Conservation (phyloP, 2,329 filamentous ascomycete species). For the Hypoxylon sp. region DNA sequence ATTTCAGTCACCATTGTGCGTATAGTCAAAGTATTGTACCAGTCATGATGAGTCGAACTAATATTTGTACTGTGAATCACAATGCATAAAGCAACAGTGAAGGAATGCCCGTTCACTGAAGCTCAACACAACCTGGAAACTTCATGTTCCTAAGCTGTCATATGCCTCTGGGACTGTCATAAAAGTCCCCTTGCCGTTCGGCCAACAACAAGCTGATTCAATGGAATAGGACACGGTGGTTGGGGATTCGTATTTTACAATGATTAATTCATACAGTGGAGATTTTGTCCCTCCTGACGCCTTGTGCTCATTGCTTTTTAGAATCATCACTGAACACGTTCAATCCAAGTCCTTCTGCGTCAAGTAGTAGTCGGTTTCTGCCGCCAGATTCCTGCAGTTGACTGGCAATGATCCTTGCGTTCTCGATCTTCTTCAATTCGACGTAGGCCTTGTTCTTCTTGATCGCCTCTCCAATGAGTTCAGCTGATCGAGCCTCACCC, state of each 20-base stretch:
- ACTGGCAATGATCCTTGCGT: constrained; percentile 88
- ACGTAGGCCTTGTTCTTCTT: constrained; percentile 99
- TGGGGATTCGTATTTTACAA: constrained; percentile 46
- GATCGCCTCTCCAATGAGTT: constrained; percentile 98
- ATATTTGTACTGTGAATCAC: neutral
- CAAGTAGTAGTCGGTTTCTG: constrained; percentile 94
- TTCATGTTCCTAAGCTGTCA: neutral
- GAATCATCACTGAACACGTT: constrained; percentile 77
- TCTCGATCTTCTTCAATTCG: constrained; percentile 98
- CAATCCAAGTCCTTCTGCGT: constrained; percentile 89
- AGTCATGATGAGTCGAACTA: no score
- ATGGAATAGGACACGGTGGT: neutral
- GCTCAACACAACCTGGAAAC: no score
- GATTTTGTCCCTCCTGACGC: constrained; percentile 49
- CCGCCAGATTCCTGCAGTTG: constrained; percentile 88
- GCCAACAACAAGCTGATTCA: neutral
- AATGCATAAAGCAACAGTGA: neutral
- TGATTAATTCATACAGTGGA: constrained; percentile 56
- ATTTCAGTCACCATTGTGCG: neutral
- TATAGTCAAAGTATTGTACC: neutral
- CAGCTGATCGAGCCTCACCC: constrained; percentile 97
- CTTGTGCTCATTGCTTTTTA: constrained; percentile 61
- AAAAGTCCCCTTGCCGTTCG: neutral
- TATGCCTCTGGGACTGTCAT: neutral
- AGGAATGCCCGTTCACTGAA: neutral